These are phyloP conservation scores for Cornus florida DNA, from an alignment of 148 eudicot genomes.

Conservation along the genomic window DNA sequence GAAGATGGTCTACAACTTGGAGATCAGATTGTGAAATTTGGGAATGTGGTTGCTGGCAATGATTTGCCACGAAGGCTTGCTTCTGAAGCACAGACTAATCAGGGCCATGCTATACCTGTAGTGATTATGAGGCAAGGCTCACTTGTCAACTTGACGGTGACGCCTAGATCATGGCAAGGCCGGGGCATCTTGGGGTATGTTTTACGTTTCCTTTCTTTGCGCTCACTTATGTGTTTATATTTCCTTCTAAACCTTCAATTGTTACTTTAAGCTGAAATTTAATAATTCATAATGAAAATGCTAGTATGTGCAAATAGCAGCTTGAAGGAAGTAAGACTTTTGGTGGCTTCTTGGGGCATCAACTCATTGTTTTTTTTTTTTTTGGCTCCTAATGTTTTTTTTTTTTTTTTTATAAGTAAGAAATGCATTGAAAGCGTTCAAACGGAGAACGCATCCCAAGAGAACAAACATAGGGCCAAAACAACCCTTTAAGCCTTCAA, in stretches of 20 bases:
- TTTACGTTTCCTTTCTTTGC: conserved; percentile 1
- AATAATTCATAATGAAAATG: neutral
- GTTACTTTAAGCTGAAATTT: neutral
- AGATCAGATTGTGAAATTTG: conserved; percentile 87
- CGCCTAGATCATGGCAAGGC: conserved; percentile 91
- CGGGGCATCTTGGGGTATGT: conserved; percentile 91
- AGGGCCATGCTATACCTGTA: conserved; percentile 51
- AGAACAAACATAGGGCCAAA: no score
- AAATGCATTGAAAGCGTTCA: no score
- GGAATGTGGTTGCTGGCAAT: conserved; percentile 73
- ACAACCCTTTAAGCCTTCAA: no score
- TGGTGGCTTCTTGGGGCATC: neutral
- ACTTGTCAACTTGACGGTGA: conserved; percentile 48
- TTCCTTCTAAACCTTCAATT: neutral
- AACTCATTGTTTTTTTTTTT: neutral
- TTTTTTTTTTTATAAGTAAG: no score
- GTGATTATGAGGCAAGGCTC: conserved; percentile 79
- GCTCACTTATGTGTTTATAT: neutral
- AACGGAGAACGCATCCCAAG: no score
- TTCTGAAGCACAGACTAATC: conserved; percentile 71
- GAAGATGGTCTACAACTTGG: conserved; percentile 98
- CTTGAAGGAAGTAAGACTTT: neutral
- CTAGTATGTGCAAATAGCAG: neutral
- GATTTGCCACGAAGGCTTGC: conserved; percentile 67
- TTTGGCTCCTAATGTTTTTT: no score